Conservation (phyloP, 306 rosid species). For the Vigna trinervia region DNA sequence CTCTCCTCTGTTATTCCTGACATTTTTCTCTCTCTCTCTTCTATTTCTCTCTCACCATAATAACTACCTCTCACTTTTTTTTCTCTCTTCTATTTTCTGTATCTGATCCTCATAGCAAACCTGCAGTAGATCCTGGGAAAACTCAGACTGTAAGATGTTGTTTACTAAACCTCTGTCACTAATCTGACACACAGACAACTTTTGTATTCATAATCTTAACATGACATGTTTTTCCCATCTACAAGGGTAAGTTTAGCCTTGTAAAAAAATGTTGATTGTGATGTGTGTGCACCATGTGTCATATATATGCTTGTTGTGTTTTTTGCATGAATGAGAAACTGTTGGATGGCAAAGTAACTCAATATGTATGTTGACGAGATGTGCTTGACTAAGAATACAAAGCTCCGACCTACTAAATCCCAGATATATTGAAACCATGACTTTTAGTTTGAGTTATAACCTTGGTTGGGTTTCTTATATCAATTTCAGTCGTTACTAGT, state of each 20-base stretch:
- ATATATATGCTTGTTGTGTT: neutral
- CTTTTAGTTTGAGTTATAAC: slow-evolving; percentile 29
- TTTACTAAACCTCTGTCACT: slow-evolving; percentile 15
- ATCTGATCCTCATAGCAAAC: too few relatives aligned
- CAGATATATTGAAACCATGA: slow-evolving; percentile 28
- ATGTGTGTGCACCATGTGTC: neutral
- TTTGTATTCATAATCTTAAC: neutral
- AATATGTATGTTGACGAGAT: slow-evolving; percentile 20
- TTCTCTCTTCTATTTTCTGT: too few relatives aligned
- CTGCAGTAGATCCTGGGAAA: neutral
- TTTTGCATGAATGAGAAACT: slow-evolving; percentile 18
- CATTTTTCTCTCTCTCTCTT: too few relatives aligned
- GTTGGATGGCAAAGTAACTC: slow-evolving; percentile 9
- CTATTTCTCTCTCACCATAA: too few relatives aligned
- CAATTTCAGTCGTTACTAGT: slow-evolving; percentile 14
- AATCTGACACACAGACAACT: neutral
- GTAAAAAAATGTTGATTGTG: slow-evolving; percentile 25
- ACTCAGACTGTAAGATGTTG: slow-evolving; percentile 74
- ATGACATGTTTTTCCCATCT: slow-evolving; percentile 5
- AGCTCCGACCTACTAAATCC: slow-evolving; percentile 39
- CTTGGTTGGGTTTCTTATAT: slow-evolving; percentile 31
- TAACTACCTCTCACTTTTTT: too few relatives aligned
- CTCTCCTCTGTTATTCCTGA: too few relatives aligned
- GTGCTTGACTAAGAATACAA: slow-evolving; percentile 25
- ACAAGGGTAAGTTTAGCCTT: neutral